Conservation (phyloP, 371 early-diverging fungal species). For the Mortierella sp. region DNA sequence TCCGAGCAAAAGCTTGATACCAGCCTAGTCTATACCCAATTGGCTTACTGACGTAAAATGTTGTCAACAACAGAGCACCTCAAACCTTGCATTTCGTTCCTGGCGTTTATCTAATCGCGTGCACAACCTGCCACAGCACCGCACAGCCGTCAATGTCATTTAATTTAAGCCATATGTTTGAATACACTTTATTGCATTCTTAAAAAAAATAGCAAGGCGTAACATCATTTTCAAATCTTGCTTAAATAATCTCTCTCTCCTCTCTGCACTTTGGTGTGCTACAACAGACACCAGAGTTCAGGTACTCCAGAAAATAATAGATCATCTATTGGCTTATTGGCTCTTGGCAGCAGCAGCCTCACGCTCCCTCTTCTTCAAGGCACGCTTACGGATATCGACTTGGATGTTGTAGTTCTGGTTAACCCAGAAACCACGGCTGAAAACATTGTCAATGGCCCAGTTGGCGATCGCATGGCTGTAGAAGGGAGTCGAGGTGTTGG, state of each 20-base stretch:
- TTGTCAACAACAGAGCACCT: neutral
- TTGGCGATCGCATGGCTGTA: conserved; percentile 84
- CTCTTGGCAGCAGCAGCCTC: conserved; percentile 65
- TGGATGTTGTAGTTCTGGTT: conserved; percentile 74
- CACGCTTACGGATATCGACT: conserved; percentile 80
- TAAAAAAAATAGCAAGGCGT: too few relatives aligned
- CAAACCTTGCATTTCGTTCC: too few relatives aligned
- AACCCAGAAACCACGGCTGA: conserved; percentile 73
- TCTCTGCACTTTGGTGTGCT: too few relatives aligned
- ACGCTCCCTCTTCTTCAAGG: conserved; percentile 75
- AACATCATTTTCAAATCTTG: too few relatives aligned
- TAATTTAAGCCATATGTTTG: neutral
- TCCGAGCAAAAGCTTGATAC: too few relatives aligned
- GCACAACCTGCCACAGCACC: neutral
- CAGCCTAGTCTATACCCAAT: too few relatives aligned
- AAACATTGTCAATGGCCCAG: conserved; percentile 80
- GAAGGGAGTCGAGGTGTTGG: conserved; percentile 84
- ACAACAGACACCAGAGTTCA: too few relatives aligned
- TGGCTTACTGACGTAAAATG: too few relatives aligned
- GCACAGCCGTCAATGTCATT: too few relatives aligned
- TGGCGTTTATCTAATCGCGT: conserved; percentile 6
- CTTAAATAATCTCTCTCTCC: too few relatives aligned
- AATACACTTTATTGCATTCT: neutral
- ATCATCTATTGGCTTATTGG: conserved; percentile 12
- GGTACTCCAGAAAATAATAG: too few relatives aligned